These are phyloP conservation scores for Tetragonia tetragonoides DNA, from an alignment of 148 eudicot genomes.

Conservation along the genomic window DNA sequence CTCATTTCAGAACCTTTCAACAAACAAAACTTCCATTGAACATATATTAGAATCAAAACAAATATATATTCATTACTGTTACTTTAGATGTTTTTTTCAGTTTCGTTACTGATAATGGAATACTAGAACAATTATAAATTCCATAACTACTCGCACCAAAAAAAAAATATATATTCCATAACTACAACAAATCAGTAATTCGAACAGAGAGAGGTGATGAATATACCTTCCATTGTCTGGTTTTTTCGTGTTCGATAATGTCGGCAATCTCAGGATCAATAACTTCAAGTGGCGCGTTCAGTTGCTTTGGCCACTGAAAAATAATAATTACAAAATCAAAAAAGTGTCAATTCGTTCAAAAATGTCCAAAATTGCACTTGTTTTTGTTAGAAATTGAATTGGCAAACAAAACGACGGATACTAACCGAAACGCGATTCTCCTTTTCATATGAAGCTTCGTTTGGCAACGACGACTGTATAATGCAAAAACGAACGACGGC, in stretches of 20 bases:
- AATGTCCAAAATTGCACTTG: not conserved
- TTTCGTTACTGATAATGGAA: no score
- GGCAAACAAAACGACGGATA: not conserved
- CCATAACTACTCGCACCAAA: not conserved
- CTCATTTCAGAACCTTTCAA: no score
- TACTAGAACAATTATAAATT: not conserved
- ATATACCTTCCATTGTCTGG: constrained; percentile 94
- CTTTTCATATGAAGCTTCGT: constrained; percentile 73
- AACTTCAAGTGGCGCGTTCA: constrained; percentile 83
- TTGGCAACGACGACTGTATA: constrained; percentile 63
- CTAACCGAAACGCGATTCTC: constrained; percentile 79
- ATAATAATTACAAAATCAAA: not conserved
- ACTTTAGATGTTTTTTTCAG: no score
- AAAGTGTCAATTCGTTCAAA: not conserved
- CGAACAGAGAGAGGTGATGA: not conserved
- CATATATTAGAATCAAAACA: no score
- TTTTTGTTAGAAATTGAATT: not conserved
- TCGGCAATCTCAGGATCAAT: constrained; percentile 96
- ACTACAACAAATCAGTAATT: not conserved
- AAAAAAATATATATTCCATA: not conserved
- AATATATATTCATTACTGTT: no score
- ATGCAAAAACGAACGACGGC: not conserved
- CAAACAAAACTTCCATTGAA: no score
- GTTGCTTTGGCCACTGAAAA: constrained; percentile 90
- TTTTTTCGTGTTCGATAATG: constrained; percentile 88